phyloP scores from a whole-genome alignment of 192 early-diverging fungal species.

The Physocladia obscura region DNA sequence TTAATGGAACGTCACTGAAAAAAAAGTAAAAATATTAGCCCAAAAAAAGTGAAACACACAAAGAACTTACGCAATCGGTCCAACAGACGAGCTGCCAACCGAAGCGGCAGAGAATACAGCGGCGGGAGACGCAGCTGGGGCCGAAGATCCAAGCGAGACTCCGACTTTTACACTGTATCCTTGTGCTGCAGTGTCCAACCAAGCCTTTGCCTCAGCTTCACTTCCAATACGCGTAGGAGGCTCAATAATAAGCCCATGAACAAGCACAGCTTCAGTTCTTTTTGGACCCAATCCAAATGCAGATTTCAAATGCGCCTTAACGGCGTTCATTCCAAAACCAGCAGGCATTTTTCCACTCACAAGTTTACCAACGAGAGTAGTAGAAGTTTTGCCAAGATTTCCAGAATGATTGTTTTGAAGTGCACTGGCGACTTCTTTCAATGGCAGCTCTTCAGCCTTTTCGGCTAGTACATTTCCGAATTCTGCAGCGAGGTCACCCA shows the following conservation, averaged over 20 bases:
- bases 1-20: conserved; percentile 69
- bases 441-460: conserved; percentile 86
- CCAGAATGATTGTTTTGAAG: conserved; percentile 65
- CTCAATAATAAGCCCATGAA: conserved; percentile 80
- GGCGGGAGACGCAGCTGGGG: conserved; percentile 52
- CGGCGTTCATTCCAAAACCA: conserved; percentile 77
- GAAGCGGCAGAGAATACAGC: conserved; percentile 55
- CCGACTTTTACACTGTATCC: conserved; percentile 71
- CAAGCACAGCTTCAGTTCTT: conserved; percentile 71
- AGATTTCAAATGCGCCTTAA: conserved; percentile 69
- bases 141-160: conserved; percentile 54
- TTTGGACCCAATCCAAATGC: conserved; percentile 75
- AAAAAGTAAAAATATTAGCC: neutral
- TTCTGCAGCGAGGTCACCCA: conserved; percentile 92
- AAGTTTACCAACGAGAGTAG: conserved; percentile 74
- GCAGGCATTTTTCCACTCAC: conserved; percentile 89
- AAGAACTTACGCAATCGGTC: conserved; percentile 43
- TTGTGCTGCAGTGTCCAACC: conserved; percentile 73
- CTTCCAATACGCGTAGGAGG: conserved; percentile 73
- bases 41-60: conserved; percentile 15
- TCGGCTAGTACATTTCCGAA: conserved; percentile 80
- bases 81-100: conserved; percentile 52
- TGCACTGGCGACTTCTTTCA: conserved; percentile 74
- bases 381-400: conserved; percentile 79
- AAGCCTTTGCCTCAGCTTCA: conserved; percentile 74